These are phyloP conservation scores for Aspergillus carlsbadensis DNA, from an alignment of 495 filamentous ascomycete genomes.

Conservation along the genomic window DNA sequence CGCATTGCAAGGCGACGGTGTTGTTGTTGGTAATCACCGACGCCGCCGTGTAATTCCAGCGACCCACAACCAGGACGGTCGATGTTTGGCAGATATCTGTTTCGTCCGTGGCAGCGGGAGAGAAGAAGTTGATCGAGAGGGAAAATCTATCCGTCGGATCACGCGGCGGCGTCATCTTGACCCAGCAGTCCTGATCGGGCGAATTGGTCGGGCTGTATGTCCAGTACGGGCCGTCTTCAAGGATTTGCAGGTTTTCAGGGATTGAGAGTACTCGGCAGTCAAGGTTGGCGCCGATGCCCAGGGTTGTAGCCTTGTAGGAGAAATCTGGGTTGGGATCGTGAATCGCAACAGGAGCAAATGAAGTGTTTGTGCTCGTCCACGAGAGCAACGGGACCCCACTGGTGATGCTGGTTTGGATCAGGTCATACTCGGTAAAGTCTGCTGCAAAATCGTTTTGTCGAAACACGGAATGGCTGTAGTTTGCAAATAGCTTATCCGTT, in stretches of 20 bases:
- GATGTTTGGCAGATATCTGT: constrained; percentile 36
- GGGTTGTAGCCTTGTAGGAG: constrained; percentile 31
- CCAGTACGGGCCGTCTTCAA: constrained; percentile 26
- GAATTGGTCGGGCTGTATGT: constrained; percentile 28
- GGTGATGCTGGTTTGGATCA: constrained; percentile 43
- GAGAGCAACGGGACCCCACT: constrained; percentile 38
- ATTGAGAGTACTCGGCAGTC: constrained; percentile 28
- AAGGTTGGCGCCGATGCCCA: constrained; percentile 33
- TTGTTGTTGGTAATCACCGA: constrained; percentile 28
- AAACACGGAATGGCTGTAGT: constrained; percentile 37
- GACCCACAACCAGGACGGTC: constrained; percentile 37
- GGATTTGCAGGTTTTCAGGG: constrained; percentile 15
- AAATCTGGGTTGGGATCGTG: constrained; percentile 24
- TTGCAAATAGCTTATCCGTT: constrained; percentile 26
- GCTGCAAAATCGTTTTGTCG: constrained; percentile 36
- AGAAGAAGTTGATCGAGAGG: constrained; percentile 40
- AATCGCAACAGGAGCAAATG: constrained; percentile 35
- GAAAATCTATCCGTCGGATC: constrained; percentile 27
- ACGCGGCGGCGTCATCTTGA: constrained; percentile 27
- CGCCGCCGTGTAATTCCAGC: constrained; percentile 37
- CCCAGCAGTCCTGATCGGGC: constrained; percentile 26
- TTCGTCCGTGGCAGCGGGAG: constrained; percentile 23
- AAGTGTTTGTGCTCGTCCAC: constrained; percentile 37
- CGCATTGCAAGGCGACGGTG: constrained; percentile 40
- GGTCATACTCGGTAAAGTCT: constrained; percentile 41